Conservation (phyloP, 2,329 filamentous ascomycete genomes). For the Sporothrix pseudoabietina region DNA sequence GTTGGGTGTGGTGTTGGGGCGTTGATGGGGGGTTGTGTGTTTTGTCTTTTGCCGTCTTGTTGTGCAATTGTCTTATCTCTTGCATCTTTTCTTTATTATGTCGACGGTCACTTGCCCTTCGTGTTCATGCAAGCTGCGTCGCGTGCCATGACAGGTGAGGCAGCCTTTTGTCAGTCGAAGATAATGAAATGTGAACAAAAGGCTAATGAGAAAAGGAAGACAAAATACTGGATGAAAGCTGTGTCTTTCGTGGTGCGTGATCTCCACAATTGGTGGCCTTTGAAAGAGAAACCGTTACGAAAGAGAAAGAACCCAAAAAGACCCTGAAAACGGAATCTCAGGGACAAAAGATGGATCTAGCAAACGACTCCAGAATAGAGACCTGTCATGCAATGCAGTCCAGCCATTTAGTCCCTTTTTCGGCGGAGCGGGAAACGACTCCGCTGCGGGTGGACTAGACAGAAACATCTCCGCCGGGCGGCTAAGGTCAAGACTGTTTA, state of each 20-base stretch:
- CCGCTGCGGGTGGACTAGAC: conserved; percentile 9
- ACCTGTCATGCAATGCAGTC: neutral
- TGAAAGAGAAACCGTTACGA: neutral
- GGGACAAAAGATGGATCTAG: neutral
- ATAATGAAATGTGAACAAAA: neutral
- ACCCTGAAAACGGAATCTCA: conserved; percentile 3
- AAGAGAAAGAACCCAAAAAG: neutral
- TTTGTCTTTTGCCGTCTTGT: neutral
- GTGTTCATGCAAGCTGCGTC: conserved; percentile 13
- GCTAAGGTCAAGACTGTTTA: neutral
- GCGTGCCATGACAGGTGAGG: conserved; percentile 16
- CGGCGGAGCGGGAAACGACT: neutral
- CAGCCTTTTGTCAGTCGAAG: neutral
- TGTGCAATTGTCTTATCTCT: conserved; percentile 1
- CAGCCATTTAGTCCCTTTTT: neutral
- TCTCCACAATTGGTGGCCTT: neutral
- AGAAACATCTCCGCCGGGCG: conserved; percentile 4
- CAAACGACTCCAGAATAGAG: neutral
- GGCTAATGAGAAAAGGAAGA: neutral
- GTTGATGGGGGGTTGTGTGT: neutral
- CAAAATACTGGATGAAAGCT: neutral
- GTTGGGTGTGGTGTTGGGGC: neutral
- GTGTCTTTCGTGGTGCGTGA: neutral
- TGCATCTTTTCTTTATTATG: neutral
- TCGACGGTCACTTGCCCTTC: conserved; percentile 2